Evolutionary conservation across 23 red algal genomes (phyloP), one percentile per base, ranked within the genome.

Genomic region (Gracilaria domingensis): DNA sequence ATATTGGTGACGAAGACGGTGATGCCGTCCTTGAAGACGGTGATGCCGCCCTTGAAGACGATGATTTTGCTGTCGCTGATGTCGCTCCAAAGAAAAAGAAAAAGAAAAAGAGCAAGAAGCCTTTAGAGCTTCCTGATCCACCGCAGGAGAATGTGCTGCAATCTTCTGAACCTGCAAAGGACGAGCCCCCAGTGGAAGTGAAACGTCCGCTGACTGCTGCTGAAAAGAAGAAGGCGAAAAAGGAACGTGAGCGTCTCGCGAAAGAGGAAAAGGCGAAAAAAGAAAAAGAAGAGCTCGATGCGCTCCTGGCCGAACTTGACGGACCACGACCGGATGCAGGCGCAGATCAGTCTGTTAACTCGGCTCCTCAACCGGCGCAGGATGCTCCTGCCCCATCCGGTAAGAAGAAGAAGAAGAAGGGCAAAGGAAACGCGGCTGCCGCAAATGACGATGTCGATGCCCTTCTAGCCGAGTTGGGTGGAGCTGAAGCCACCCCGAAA

Each of bases 331-430:
- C 76, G 7, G 74, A 72, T 34, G 23, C 45, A 39, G 54, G 32
- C 45, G 50, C 14, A 5, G n/a, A 62, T 16, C 48, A 56, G 33
- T 25, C 84, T 16, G 77, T 51, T 12, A 69, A 84, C 33, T 30
- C 35, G 35, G 42, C 84, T 75, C 66, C 84, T 34, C 82, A 57
- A 13, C 84, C 79, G 55, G 84, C 80, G 73, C 87, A 89, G 50
- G 72, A 5, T 0, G 21, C 72, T 51, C 5, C 72, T 51, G 40
- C 72, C 4, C 23, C 72, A 50, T 49, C 72, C 17, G 26, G 89
- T 26, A 44, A 51, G 42, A 94, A 93, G 79, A 95, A 93, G 65
- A 92, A 93, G 81, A 95, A 99, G 54, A 93, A 93, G 83, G 66
- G 53, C 30, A 86, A 74, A 60, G 87, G 38, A 20, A 65, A 88